These are phyloP conservation scores for Globisporangium canariense DNA, from an alignment of 352 stramenopile genomes.

Conservation along the genomic window DNA sequence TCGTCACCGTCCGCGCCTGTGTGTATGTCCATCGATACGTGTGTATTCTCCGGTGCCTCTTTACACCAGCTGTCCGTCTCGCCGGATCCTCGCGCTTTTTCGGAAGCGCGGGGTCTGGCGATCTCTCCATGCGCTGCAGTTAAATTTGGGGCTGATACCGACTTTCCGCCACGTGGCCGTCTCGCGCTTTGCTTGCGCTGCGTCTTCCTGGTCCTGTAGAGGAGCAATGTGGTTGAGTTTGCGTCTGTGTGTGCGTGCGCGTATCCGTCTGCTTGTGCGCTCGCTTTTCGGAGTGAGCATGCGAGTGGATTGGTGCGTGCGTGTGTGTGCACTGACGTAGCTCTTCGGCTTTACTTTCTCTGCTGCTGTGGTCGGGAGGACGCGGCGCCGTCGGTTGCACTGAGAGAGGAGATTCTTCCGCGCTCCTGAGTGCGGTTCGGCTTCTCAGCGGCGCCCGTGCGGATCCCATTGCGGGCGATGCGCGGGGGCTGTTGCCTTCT, in stretches of 20 bases:
- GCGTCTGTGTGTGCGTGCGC: neutral
- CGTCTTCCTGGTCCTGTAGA: conserved; percentile 13
- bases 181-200: conserved; percentile 26
- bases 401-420: conserved; percentile 25
- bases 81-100: conserved; percentile 13
- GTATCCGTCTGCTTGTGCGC: neutral
- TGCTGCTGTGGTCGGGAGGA: conserved; percentile 1
- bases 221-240: conserved; percentile 6
- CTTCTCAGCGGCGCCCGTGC: conserved; percentile 34
- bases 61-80: conserved; percentile 66
- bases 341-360: neutral
- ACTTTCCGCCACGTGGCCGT: conserved; percentile 23
- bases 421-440: conserved; percentile 11
- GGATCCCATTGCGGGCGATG: conserved; percentile 46
- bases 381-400: conserved; percentile 9
- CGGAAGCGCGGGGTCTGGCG: conserved; percentile 9
- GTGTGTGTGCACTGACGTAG: neutral
- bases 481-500: conserved; percentile 36
- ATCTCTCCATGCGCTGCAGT: conserved; percentile 51
- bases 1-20: neutral
- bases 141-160: conserved; percentile 74
- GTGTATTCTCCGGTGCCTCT: conserved; percentile 25
- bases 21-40: neutral
- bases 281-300: neutral
- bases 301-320: neutral